Evolutionary conservation across 1,284 basidiomycete genomes (phyloP).

Genomic region (Ustilago crameri): DNA sequence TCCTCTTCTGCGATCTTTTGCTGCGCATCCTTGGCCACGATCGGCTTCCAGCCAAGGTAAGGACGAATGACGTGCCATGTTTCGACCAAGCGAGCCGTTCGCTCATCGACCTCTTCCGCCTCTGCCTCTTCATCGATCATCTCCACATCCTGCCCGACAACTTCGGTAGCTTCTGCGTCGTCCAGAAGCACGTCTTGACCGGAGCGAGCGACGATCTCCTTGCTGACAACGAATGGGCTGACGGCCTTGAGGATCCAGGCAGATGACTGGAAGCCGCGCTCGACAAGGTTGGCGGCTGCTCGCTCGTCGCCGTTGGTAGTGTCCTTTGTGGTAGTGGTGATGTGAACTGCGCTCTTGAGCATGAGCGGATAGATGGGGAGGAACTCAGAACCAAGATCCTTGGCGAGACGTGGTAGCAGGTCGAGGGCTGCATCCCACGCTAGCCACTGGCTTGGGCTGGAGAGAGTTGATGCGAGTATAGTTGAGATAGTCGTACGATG

Average conservation of each 20-base stretch:
- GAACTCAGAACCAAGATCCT: slow-evolving; percentile 64
- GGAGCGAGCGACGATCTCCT: slow-evolving; percentile 8
- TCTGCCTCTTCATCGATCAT: slow-evolving; percentile 29
- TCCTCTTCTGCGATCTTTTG: slow-evolving; percentile 6
- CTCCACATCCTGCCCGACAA: slow-evolving; percentile 7
- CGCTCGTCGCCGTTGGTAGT: slow-evolving; percentile 61
- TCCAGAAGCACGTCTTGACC: slow-evolving; percentile 5
- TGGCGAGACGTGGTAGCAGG: slow-evolving; percentile 64
- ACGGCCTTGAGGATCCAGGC: slow-evolving; percentile 63
- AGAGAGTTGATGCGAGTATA: slow-evolving; percentile 34
- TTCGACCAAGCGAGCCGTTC: slow-evolving; percentile 35
- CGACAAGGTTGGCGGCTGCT: slow-evolving; percentile 62
- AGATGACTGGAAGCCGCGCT: slow-evolving; percentile 62
- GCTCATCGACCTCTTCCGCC: slow-evolving; percentile 39
- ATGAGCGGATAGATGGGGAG: slow-evolving; percentile 60
- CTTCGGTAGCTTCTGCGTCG: slow-evolving; percentile 3
- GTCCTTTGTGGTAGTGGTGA: slow-evolving; percentile 58
- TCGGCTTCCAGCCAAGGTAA: slow-evolving; percentile 54
- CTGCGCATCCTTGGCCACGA: slow-evolving; percentile 13
- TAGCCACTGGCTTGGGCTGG: slow-evolving; percentile 41
- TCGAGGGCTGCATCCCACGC: slow-evolving; percentile 65
- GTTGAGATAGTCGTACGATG: slow-evolving; percentile 52
- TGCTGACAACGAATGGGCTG: slow-evolving; percentile 56
- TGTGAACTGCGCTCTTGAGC: slow-evolving; percentile 55
- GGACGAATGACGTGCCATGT: slow-evolving; percentile 58